A percentile compares a stretch with the other conserved stretches of the same genome.
Conservation (phyloP, 768 basidiomycete species). For the Pleurotus ostreatus region DNA sequence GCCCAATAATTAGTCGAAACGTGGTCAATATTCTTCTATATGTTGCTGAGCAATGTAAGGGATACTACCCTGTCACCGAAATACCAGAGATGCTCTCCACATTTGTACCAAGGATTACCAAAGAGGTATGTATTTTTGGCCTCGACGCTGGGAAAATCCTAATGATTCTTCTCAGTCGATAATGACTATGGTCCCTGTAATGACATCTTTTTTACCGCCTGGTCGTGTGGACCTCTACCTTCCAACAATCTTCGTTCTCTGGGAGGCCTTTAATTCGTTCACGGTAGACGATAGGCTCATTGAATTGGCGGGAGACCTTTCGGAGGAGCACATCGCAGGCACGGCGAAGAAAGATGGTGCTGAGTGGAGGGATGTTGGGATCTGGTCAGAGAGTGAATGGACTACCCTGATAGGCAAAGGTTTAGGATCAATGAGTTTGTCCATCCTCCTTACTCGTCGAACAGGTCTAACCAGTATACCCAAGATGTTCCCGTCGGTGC, state of each 20-base stretch:
- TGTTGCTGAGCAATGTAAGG: slow-evolving; percentile 67
- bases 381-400: slow-evolving; percentile 86
- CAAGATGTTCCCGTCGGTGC: slow-evolving; percentile 71
- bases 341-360: slow-evolving; percentile 53
- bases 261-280: slow-evolving; percentile 77
- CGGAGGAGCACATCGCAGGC: slow-evolving; percentile 69
- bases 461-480: not conserved
- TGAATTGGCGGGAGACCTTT: slow-evolving; percentile 63
- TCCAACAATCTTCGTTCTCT: slow-evolving; percentile 67
- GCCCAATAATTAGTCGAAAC: slow-evolving; percentile 42
- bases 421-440: slow-evolving; percentile 71
- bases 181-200: slow-evolving; percentile 67
- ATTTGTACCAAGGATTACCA: slow-evolving; percentile 68
- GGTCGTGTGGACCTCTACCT: slow-evolving; percentile 64
- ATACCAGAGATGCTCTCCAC: slow-evolving; percentile 67
- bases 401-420: slow-evolving; percentile 79
- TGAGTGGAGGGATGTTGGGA: slow-evolving; percentile 80
- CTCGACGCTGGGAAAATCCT: not conserved
- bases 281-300: slow-evolving; percentile 72
- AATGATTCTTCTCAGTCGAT: slow-evolving; percentile 41
- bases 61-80: slow-evolving; percentile 64
- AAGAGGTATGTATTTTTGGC: slow-evolving; percentile 47
- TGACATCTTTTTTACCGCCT: slow-evolving; percentile 76
- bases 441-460: slow-evolving; percentile 9
- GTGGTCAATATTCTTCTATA: slow-evolving; percentile 69